phyloP scores from a whole-genome alignment of 2,329 filamentous ascomycete genomes.

The Fusarium virguliforme region DNA sequence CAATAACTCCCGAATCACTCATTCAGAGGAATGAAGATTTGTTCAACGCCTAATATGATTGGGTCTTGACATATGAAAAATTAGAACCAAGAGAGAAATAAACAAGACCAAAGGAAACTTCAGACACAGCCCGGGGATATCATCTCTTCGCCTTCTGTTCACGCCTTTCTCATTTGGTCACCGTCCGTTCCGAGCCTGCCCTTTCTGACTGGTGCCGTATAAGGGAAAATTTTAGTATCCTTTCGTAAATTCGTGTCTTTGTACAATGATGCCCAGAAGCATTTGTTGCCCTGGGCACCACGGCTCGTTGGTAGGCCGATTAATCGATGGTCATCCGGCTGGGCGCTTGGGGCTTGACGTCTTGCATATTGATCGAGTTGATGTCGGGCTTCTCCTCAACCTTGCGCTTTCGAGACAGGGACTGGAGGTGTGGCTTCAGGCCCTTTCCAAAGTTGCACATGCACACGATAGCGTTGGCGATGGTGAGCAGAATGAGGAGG shows the following conservation, averaged over 20 bases:
- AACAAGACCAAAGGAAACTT: slow-evolving; percentile 46
- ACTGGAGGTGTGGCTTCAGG: slow-evolving; percentile 87
- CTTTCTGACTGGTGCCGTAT: slow-evolving; percentile 51
- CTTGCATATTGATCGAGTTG: slow-evolving; percentile 70
- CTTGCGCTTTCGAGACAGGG: slow-evolving; percentile 58
- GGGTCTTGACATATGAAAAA: slow-evolving; percentile 42
- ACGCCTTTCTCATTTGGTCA: slow-evolving; percentile 48
- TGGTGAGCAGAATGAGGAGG: slow-evolving; percentile 88
- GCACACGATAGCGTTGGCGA: slow-evolving; percentile 88
- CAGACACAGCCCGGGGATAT: slow-evolving; percentile 50
- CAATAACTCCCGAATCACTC: slow-evolving; percentile 44
- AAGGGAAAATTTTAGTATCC: slow-evolving; percentile 46
- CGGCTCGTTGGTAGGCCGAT: slow-evolving; percentile 37
- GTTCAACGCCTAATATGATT: slow-evolving; percentile 49
- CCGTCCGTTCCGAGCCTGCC: slow-evolving; percentile 51
- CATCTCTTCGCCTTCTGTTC: slow-evolving; percentile 51
- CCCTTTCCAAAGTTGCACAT: slow-evolving; percentile 92
- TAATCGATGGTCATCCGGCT: slow-evolving; percentile 76
- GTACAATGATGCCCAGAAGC: slow-evolving; percentile 47
- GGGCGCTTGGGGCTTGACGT: slow-evolving; percentile 70
- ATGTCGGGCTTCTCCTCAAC: slow-evolving; percentile 70
- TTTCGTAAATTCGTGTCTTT: slow-evolving; percentile 59
- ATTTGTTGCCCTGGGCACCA: slow-evolving; percentile 20
- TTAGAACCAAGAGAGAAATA: slow-evolving; percentile 37
- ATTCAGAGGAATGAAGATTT: slow-evolving; percentile 45